These are phyloP conservation scores for Ilyonectria robusta DNA, from an alignment of 2,329 filamentous ascomycete genomes.

Conservation along the genomic window DNA sequence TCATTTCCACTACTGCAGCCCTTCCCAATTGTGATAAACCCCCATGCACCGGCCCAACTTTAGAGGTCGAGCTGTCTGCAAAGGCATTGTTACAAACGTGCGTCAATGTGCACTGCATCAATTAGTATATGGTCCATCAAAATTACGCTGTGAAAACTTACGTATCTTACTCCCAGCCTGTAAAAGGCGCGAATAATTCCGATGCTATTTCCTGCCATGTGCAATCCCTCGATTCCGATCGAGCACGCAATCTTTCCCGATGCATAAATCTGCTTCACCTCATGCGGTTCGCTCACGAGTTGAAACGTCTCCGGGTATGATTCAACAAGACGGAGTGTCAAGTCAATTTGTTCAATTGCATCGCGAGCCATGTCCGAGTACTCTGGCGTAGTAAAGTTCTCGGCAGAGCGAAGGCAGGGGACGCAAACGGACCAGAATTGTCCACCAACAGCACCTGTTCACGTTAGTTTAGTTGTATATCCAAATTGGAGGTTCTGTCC, in stretches of 20 bases:
- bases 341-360: constrained; percentile 37
- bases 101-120: constrained; percentile 41
- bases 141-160: constrained; percentile 20
- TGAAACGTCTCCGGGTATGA: constrained; percentile 43
- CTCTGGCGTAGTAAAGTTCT: constrained; percentile 43
- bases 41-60: constrained; percentile 40
- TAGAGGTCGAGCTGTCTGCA: constrained; percentile 39
- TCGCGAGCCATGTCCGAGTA: constrained; percentile 41
- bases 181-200: constrained; percentile 52
- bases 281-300: constrained; percentile 44
- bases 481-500: too few species aligned
- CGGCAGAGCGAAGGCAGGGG: constrained; percentile 45
- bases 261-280: constrained; percentile 48
- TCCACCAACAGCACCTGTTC: constrained; percentile 45
- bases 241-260: constrained; percentile 51
- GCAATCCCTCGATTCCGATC: constrained; percentile 54
- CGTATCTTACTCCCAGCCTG: constrained; percentile 51
- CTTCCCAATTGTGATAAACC: constrained; percentile 49
- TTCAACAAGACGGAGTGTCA: constrained; percentile 44
- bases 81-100: constrained; percentile 45
- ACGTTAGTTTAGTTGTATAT: background rate
- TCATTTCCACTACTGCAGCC: constrained; percentile 53
- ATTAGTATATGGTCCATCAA: background rate
- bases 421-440: constrained; percentile 51
- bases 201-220: constrained; percentile 53